Conservation (phyloP, 371 early-diverging fungal species). For the Haplosporangium sp. region DNA sequence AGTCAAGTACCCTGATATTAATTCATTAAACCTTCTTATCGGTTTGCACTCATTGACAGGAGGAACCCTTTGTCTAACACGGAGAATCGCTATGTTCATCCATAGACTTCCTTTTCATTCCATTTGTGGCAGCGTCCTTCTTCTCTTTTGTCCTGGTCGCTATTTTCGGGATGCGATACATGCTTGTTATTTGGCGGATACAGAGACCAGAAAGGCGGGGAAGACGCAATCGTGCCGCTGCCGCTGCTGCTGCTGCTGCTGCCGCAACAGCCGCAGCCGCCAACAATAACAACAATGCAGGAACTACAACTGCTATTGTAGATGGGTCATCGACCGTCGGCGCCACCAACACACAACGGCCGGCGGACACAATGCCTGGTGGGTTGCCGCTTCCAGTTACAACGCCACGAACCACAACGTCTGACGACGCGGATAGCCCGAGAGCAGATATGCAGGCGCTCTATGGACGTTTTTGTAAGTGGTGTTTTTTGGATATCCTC, state of each 20-base stretch:
- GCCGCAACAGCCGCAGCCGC: background rate
- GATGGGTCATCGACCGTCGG: background rate
- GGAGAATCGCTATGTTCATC: no score
- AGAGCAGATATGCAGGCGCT: slow-evolving; percentile 58
- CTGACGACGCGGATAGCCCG: slow-evolving; percentile 39
- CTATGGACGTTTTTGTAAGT: slow-evolving; percentile 70
- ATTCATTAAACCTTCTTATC: no score
- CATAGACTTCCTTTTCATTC: slow-evolving; percentile 66
- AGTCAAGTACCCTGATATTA: no score
- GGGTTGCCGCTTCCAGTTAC: slow-evolving; percentile 48
- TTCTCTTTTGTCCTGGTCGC: slow-evolving; percentile 78
- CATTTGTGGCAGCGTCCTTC: slow-evolving; percentile 75
- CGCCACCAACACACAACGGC: slow-evolving; percentile 1
- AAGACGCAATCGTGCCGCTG: slow-evolving; percentile 27
- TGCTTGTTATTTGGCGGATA: slow-evolving; percentile 76
- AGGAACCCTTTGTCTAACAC: no score
- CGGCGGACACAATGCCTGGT: slow-evolving; percentile 41
- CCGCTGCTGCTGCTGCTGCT: slow-evolving; percentile 8
- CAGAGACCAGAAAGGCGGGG: slow-evolving; percentile 68
- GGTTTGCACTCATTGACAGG: no score
- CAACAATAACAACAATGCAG: slow-evolving; percentile 5
- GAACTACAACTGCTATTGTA: background rate
- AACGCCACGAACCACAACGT: slow-evolving; percentile 24
- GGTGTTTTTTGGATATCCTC: background rate
- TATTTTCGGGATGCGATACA: slow-evolving; percentile 79